phyloP scores from a whole-genome alignment of 192 early-diverging fungal genomes.

The Paraglomus brasilianum region DNA sequence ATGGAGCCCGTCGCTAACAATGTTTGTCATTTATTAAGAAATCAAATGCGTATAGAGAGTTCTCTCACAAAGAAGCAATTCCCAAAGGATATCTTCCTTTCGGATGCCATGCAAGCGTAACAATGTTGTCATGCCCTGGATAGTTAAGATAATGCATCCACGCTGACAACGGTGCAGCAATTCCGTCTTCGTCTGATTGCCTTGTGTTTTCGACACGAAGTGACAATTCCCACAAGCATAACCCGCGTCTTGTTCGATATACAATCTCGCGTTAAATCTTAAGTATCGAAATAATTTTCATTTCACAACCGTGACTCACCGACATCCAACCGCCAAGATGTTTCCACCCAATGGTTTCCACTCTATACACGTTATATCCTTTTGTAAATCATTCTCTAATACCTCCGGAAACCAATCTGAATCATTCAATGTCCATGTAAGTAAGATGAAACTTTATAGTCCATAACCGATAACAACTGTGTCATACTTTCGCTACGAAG shows the following conservation, averaged over 20 bases:
- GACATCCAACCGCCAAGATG: constrained; percentile 31
- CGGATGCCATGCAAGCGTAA: constrained; percentile 29
- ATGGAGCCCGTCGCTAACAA: constrained; percentile 26
- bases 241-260: constrained; percentile 2
- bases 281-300: too few relatives aligned
- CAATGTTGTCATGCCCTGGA: constrained; percentile 29
- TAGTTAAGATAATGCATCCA: constrained; percentile 32
- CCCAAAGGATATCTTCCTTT: constrained; percentile 30
- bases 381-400: constrained; percentile 29
- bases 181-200: neutral
- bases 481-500: constrained; percentile 20
- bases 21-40: constrained; percentile 1
- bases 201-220: neutral
- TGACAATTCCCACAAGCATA: constrained; percentile 31
- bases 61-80: neutral
- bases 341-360: constrained; percentile 33
- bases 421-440: neutral
- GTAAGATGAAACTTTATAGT: too few relatives aligned
- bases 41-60: neutral
- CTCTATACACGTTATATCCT: constrained; percentile 26
- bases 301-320: neutral
- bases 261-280: too few relatives aligned
- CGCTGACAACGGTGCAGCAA: neutral
- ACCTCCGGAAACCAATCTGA: constrained; percentile 28
- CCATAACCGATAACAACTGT: neutral